Evolutionary conservation across 139 green algal genomes (phyloP).

Genomic region (Trebouxia sp.): DNA sequence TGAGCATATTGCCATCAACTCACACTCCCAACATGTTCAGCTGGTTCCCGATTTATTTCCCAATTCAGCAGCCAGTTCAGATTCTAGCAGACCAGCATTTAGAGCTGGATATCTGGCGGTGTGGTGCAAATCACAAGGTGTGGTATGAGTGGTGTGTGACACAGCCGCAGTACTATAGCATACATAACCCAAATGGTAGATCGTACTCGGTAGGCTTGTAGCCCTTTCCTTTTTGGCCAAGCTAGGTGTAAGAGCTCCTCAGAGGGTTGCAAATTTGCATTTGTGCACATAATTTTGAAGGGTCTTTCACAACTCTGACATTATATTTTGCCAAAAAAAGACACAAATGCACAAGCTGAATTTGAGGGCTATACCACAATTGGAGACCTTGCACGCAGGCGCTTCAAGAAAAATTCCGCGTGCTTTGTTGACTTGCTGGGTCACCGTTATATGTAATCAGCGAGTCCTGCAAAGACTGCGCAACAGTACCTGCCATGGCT

Average conservation of each 20-base stretch:
- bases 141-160: slow-evolving; percentile 93
- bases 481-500: background rate
- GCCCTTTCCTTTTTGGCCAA: too few relatives aligned
- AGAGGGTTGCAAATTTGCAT: too few relatives aligned
- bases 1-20: slow-evolving; percentile 88
- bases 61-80: slow-evolving; percentile 77
- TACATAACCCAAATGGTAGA: slow-evolving; percentile 84
- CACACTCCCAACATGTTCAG: slow-evolving; percentile 90
- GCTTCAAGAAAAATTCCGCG: too few relatives aligned
- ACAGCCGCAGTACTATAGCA: slow-evolving; percentile 35
- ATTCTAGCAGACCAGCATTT: slow-evolving; percentile 65
- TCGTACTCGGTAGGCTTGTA: slow-evolving; percentile 83
- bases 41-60: slow-evolving; percentile 99
- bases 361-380: too few relatives aligned
- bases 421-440: background rate
- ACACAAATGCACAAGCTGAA: too few relatives aligned
- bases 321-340: too few relatives aligned
- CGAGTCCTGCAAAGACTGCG: background rate
- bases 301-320: too few relatives aligned
- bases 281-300: too few relatives aligned
- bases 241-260: too few relatives aligned
- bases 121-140: slow-evolving; percentile 73
- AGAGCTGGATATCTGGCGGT: slow-evolving; percentile 86
- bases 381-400: too few relatives aligned
- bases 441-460: background rate